phyloP scores from a whole-genome alignment of 306 rosid genomes.

The Erythrophleum fordii region DNA sequence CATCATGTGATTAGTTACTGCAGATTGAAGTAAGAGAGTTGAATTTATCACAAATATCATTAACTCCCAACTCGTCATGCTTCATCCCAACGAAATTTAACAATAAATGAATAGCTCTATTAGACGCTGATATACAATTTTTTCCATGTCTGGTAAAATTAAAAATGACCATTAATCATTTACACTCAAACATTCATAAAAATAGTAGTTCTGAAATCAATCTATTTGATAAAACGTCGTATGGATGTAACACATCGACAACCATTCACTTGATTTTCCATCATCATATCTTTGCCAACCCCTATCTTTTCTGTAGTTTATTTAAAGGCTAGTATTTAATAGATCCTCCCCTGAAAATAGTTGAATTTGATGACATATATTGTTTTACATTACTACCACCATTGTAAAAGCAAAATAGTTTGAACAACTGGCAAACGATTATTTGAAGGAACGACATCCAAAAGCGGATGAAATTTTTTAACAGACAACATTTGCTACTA shows the following conservation, averaged over 20 bases:
- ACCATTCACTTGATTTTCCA: neutral
- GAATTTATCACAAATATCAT: neutral
- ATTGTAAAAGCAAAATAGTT: neutral
- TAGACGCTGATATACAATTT: neutral
- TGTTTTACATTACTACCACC: neutral
- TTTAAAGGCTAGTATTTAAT: neutral
- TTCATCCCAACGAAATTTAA: neutral
- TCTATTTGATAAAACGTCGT: neutral
- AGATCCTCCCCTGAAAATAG: neutral
- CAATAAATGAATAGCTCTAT: neutral
- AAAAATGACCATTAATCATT: neutral
- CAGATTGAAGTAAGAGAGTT: neutral
- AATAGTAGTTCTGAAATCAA: neutral
- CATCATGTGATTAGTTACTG: neutral
- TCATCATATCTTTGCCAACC: neutral
- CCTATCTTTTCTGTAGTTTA: neutral
- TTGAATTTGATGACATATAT: constrained; percentile 1
- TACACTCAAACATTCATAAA: neutral
- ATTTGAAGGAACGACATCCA: constrained; percentile 24
- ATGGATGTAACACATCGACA: neutral
- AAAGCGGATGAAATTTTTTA: constrained; percentile 4
- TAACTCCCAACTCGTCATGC: neutral
- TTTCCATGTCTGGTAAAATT: neutral
- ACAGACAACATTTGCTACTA: constrained; percentile 26
- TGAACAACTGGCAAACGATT: neutral